Base-by-base conservation (phyloP, 2,329 filamentous ascomycete species). In the Lojkania enalia region DNA sequence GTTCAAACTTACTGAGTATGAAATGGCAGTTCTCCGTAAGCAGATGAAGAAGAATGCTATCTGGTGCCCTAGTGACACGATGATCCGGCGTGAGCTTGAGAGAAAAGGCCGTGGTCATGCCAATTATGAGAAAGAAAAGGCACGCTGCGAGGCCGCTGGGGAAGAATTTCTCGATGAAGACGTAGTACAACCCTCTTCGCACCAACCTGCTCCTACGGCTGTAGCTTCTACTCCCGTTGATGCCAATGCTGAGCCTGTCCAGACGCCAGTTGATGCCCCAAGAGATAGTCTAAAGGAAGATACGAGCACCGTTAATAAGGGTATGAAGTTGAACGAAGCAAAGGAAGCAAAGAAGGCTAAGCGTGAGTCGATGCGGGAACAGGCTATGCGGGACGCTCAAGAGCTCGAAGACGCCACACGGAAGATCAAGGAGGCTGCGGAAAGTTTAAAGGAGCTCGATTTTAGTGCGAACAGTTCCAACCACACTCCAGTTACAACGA, bases 11-110 rank as follows among this genome's bases (percentile, higher is more conserved):
- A 85, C 83, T 2, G 82, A 85, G 54, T 86, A 78, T 71, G 83
- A 86, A 58, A 83, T 86, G 81, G 83, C 82, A 4, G 81, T 83
- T 51, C 76, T 94, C 5, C 77, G 88, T 48, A 94, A 94, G 71
- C 80, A 86, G 14, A 94, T 94, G 88, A 94, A 94, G 79, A 94
- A 94, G 77, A 94, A 94, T 61, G 86, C 88, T 0, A 85, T 88
- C 3, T 94, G 88, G 88, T 84, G 82, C 2, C 88, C 88, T 0
- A 91, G 87, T 51, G 86, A 89, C 57, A 91, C 88, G 0, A 94
- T 94, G 88, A 88, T 92, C 52, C 82, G 86, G 13, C 78, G 88
- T 20, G 88, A 92, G 68, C 79, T 94, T 1, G 87, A 87, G 64
- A 76, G 77, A 15, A 77, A 89, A 14, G 84, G 84, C 1, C 83